Evolutionary conservation across 768 basidiomycete species (phyloP).

Genomic region (Panus rudis): DNA sequence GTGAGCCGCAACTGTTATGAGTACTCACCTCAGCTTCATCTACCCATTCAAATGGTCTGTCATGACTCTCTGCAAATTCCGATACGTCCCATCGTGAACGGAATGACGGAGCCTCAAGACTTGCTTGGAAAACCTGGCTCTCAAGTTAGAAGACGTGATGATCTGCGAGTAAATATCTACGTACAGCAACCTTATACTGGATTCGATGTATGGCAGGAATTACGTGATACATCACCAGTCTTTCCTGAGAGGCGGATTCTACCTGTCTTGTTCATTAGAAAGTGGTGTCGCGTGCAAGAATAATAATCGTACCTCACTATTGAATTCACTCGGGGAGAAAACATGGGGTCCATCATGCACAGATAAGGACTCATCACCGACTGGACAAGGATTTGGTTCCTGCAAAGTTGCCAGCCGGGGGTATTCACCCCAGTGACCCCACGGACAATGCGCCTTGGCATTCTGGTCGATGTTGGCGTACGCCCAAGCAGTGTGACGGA

Average conservation of each 20-base stretch:
- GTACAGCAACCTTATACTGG: constrained; percentile 32
- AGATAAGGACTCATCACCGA: too few species aligned
- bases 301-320: neutral
- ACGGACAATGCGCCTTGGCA: too few species aligned
- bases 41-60: constrained; percentile 39
- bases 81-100: constrained; percentile 33
- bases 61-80: constrained; percentile 25
- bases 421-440: too few species aligned
- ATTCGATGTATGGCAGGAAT: constrained; percentile 18
- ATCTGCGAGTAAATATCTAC: constrained; percentile 11
- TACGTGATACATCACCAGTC: constrained; percentile 9
- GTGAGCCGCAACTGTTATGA: neutral
- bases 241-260: constrained; percentile 8
- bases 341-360: too few species aligned
- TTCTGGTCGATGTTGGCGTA: too few species aligned
- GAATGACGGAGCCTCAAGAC: constrained; percentile 28
- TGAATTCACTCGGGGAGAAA: too few species aligned
- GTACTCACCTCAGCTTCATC: constrained; percentile 44
- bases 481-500: too few species aligned
- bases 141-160: constrained; percentile 3
- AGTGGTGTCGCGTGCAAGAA: too few species aligned
- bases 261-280: constrained; percentile 8
- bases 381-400: too few species aligned
- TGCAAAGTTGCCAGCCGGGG: too few species aligned
- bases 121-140: constrained; percentile 35